Percentiles rank a stretch among this genome's conserved stretches.
phyloP scores from a whole-genome alignment of 805 yeast species.

The Wickerhamomyces hampshirensis region DNA sequence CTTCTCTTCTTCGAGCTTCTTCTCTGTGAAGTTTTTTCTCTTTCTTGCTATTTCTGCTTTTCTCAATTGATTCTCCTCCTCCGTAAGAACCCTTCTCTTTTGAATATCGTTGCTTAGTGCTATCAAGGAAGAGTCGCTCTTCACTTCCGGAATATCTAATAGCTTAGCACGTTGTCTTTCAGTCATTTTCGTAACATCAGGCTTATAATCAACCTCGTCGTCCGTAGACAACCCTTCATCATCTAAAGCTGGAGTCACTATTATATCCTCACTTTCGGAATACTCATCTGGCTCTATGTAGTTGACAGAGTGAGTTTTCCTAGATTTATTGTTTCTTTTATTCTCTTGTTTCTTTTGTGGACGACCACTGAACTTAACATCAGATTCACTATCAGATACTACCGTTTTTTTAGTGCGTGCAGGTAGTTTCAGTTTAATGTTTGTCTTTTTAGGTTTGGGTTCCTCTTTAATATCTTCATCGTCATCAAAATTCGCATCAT shows the following conservation, averaged over 20 bases:
- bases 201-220: background rate
- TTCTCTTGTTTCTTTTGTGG: slow-evolving; percentile 1
- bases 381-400: slow-evolving; percentile 1
- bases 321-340: slow-evolving; percentile 1
- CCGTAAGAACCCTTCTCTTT: slow-evolving; percentile 60
- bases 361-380: too few species aligned
- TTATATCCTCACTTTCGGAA: slow-evolving; percentile 22
- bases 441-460: slow-evolving; percentile 5
- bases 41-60: slow-evolving; percentile 87
- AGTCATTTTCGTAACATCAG: slow-evolving; percentile 25
- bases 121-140: slow-evolving; percentile 2
- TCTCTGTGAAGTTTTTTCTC: slow-evolving; percentile 78
- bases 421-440: slow-evolving; percentile 1
- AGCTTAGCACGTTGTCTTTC: slow-evolving; percentile 25
- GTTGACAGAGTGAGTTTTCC: slow-evolving; percentile 12
- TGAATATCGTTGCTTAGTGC: slow-evolving; percentile 18
- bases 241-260: slow-evolving; percentile 23
- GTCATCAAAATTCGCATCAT: slow-evolving; percentile 11
- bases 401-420: background rate
- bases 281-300: slow-evolving; percentile 23
- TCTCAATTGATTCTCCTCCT: slow-evolving; percentile 75
- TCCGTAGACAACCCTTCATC: slow-evolving; percentile 19
- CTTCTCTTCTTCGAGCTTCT: slow-evolving; percentile 86
- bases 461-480: slow-evolving; percentile 16
- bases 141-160: slow-evolving; percentile 1